phyloP scores from a whole-genome alignment of 768 basidiomycete species.

The Rhodotorula kratochvilovae region DNA sequence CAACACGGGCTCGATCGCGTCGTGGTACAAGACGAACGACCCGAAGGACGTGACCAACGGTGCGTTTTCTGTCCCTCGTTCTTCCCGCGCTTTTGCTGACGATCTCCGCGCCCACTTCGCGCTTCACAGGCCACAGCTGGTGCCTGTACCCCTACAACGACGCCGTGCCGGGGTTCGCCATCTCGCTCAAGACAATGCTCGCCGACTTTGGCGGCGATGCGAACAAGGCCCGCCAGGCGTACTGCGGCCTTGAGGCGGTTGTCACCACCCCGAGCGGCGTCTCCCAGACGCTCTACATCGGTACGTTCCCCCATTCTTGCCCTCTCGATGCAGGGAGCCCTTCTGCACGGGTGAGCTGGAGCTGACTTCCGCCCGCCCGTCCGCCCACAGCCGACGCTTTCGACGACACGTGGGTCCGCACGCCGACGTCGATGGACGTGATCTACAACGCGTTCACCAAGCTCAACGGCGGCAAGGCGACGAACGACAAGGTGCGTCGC shows the following conservation, averaged over 20 bases:
- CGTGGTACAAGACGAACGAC: constrained; percentile 38
- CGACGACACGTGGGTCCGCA: constrained; percentile 33
- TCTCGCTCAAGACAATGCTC: constrained; percentile 37
- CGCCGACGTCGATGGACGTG: constrained; percentile 26
- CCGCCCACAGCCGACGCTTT: constrained; percentile 31
- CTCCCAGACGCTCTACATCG: constrained; percentile 24
- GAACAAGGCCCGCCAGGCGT: constrained; percentile 26
- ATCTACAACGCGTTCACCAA: constrained; percentile 23
- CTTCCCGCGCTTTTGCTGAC: background rate
- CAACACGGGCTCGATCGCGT: constrained; percentile 19
- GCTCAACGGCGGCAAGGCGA: constrained; percentile 17
- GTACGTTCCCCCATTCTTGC: background rate
- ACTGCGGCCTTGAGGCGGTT: constrained; percentile 40
- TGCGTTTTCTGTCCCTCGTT: background rate
- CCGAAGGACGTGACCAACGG: constrained; percentile 36
- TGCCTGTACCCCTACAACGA: constrained; percentile 34
- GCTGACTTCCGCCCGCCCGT: too few relatives aligned
- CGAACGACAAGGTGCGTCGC: constrained; percentile 32
- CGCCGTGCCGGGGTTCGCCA: constrained; percentile 36
- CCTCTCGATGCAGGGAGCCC: background rate
- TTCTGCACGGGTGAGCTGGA: background rate
- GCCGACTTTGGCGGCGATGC: constrained; percentile 34
- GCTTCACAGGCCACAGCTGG: constrained; percentile 34
- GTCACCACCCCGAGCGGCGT: constrained; percentile 32
- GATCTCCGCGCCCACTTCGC: background rate